Evolutionary conservation across 169 alveolate species (phyloP), one percentile per base, ranked within the genome.

Genomic region (Neospora caninum): DNA sequence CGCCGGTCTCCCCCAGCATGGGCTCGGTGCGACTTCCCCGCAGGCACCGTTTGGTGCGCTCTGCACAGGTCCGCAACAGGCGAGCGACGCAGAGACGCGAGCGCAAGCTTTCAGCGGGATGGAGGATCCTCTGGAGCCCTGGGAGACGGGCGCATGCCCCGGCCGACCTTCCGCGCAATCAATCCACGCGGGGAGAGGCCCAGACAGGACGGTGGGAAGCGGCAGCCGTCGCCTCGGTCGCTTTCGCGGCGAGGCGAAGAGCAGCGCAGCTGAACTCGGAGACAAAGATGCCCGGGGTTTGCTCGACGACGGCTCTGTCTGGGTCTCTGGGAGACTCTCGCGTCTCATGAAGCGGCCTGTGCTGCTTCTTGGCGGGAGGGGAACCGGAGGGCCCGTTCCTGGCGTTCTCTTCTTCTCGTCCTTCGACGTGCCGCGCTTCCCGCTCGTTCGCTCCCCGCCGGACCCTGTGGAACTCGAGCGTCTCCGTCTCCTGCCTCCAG

Each of bases 151-250:
- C 58, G 58, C 58, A 7, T 4, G 58, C 58, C 58, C 58, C 58
- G 58, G 86, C 22, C 10, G 45, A 9, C 27, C 27, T 1, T 38
- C 49, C 27, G 39, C 7, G 45, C 86, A 38, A 67, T 82, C 89
- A 13, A 43, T 82, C 89, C 89, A 82, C 53, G 89, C 89, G 9
- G 89, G 89, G 25, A 36, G 25, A 29, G 89, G 89, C 39, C 89
- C 89, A 13, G 89, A 82, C n/a, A 82, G 89, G 39, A 82, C 39
- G 34, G 64, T 38, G n/a, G 89, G 89, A 13, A 82, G 89, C 53
- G 64, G 89, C 53, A 82, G 64, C 34, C 89, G 53, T 31, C 42
- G 39, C 45, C 84, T 1, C 25, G 84, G 84, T 73, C 42, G 84
- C 39, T 36, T 73, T n/a, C 84, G 39, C 45, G 73, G 73, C 34